phyloP scores from a whole-genome alignment of 768 basidiomycete genomes.

The Grammothele lineata region DNA sequence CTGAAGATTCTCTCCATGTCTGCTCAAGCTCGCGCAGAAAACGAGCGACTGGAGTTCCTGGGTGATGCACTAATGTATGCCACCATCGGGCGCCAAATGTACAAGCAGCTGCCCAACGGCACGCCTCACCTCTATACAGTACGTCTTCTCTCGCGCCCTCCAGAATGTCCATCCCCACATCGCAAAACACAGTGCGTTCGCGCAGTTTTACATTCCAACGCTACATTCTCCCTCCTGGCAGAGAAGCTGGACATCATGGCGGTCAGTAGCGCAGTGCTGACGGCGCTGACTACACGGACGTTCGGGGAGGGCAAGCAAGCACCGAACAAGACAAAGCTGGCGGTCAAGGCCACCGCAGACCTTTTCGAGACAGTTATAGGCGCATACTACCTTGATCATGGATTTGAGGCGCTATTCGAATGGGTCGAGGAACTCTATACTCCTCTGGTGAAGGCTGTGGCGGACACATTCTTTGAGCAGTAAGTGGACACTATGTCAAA shows the following conservation, averaged over 20 bases:
- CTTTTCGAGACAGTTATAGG: constrained; percentile 44
- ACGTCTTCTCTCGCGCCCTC: no score
- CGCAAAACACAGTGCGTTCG: constrained; percentile 21
- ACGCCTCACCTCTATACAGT: constrained; percentile 26
- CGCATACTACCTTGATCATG: constrained; percentile 37
- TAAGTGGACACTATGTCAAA: constrained; percentile 8
- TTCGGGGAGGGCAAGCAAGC: constrained; percentile 22
- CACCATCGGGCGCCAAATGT: constrained; percentile 36
- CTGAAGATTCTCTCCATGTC: constrained; percentile 18
- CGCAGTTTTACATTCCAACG: constrained; percentile 24
- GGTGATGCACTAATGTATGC: constrained; percentile 45
- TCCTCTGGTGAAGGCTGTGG: constrained; percentile 33
- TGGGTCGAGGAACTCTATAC: constrained; percentile 38
- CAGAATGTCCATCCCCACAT: no score
- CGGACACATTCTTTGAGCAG: constrained; percentile 26
- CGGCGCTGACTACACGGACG: constrained; percentile 18
- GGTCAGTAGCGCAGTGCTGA: constrained; percentile 19
- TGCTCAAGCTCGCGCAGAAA: constrained; percentile 11
- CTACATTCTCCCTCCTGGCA: constrained; percentile 25
- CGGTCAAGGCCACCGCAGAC: constrained; percentile 40
- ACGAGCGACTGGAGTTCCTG: constrained; percentile 43
- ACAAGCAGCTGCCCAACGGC: constrained; percentile 24
- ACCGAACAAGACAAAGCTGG: constrained; percentile 9
- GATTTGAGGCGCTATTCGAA: constrained; percentile 31
- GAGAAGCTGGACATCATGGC: constrained; percentile 29